Conservation (phyloP, 2,329 filamentous ascomycete species). For the Ceratocystis papillata region DNA sequence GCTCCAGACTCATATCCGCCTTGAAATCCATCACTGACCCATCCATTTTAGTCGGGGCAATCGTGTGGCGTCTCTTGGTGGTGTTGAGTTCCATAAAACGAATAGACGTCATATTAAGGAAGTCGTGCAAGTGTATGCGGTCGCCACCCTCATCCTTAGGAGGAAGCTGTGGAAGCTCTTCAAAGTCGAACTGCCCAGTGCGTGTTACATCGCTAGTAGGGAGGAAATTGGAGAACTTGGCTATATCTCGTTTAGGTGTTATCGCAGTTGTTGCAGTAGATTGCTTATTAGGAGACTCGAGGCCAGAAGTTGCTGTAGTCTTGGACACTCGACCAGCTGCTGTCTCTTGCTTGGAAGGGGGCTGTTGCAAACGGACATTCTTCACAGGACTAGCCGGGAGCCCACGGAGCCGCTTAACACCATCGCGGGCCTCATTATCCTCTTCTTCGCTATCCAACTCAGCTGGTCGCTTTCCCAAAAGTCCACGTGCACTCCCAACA, state of each 20-base stretch:
- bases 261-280: slow-evolving; percentile 43
- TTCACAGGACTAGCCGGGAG: slow-evolving; percentile 67
- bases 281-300: slow-evolving; percentile 34
- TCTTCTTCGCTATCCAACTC: slow-evolving; percentile 57
- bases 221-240: slow-evolving; percentile 19
- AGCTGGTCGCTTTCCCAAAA: slow-evolving; percentile 61
- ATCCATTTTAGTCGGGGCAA: slow-evolving; percentile 45
- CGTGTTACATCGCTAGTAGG: slow-evolving; percentile 27
- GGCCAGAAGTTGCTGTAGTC: slow-evolving; percentile 32
- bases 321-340: slow-evolving; percentile 49
- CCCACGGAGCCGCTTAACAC: slow-evolving; percentile 59
- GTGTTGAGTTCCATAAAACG: slow-evolving; percentile 98
- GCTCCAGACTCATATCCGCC: slow-evolving; percentile 54
- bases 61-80: slow-evolving; percentile 81
- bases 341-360: slow-evolving; percentile 55
- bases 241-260: slow-evolving; percentile 27
- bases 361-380: slow-evolving; percentile 57
- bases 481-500: slow-evolving; percentile 60
- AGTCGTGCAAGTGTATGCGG: slow-evolving; percentile 75
- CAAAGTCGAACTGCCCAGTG: slow-evolving; percentile 31
- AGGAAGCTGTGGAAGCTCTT: slow-evolving; percentile 30
- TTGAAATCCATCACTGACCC: slow-evolving; percentile 34
- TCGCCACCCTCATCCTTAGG: slow-evolving; percentile 39
- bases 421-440: slow-evolving; percentile 46
- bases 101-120: slow-evolving; percentile 89